These are phyloP conservation scores for Diplodia intermedia DNA, from an alignment of 2,329 filamentous ascomycete genomes.

Conservation along the genomic window DNA sequence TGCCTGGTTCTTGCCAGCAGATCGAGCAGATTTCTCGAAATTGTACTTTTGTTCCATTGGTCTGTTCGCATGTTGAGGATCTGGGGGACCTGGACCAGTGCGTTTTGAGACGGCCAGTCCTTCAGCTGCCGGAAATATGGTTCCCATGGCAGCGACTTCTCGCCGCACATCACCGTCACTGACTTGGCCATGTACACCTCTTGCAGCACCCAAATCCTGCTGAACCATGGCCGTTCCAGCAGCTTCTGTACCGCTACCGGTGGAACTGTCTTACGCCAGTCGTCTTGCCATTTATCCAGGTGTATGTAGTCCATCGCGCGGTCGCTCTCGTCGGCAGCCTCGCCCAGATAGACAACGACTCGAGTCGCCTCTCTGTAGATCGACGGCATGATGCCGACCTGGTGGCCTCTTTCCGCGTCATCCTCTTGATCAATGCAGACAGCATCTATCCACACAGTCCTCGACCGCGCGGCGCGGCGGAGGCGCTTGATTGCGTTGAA, in stretches of 20 bases:
- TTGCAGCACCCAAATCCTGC: not conserved
- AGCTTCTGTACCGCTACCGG: not conserved
- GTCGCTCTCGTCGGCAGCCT: not conserved
- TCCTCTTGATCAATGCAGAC: not conserved
- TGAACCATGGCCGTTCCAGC: not conserved
- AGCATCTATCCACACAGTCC: not conserved
- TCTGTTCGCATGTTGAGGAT: no score
- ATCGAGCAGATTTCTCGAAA: not conserved
- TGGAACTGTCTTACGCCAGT: no score
- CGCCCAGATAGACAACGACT: not conserved
- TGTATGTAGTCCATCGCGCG: not conserved
- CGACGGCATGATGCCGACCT: not conserved
- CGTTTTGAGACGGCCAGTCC: no score
- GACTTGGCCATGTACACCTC: not conserved
- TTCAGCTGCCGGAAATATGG: not conserved
- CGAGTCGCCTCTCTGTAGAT: not conserved
- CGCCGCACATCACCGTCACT: not conserved
- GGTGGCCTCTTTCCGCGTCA: not conserved
- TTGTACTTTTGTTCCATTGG: no score
- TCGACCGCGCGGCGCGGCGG: no score
- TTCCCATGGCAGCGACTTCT: not conserved
- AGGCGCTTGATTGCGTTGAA: not conserved
- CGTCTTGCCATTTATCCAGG: not conserved
- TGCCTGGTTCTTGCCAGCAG: not conserved
- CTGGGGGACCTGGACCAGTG: no score